phyloP scores from a whole-genome alignment of 306 rosid species.

The Glycine soja region DNA sequence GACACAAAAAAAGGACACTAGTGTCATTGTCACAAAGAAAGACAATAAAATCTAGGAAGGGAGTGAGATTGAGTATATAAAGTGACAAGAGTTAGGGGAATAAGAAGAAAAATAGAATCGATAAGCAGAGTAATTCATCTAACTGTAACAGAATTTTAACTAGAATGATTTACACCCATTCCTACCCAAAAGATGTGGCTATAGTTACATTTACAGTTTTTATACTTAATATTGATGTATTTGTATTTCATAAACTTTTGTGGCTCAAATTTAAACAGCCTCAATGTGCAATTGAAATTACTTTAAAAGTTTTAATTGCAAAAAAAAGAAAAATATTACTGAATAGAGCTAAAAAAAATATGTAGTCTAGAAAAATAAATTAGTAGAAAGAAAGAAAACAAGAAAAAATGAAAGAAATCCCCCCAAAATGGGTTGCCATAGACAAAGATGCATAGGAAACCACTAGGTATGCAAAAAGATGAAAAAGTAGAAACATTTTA shows the following conservation, averaged over 20 bases:
- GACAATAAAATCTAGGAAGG: constrained; percentile 6
- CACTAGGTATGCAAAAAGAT: no score
- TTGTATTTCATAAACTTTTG: neutral
- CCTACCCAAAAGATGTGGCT: constrained; percentile 14
- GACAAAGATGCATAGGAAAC: neutral
- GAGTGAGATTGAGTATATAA: neutral
- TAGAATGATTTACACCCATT: constrained; percentile 6
- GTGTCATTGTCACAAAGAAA: constrained; percentile 7
- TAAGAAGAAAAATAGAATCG: neutral
- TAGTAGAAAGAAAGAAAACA: neutral
- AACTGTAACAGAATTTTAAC: neutral
- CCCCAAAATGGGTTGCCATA: neutral
- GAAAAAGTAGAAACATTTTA: no score
- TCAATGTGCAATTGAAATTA: neutral
- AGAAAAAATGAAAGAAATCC: neutral
- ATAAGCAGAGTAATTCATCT: constrained; percentile 8
- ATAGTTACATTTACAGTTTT: neutral
- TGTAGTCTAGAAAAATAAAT: neutral
- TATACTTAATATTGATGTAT: neutral
- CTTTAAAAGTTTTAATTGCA: neutral
- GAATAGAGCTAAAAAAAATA: neutral
- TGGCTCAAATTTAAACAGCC: neutral
- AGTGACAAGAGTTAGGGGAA: constrained; percentile 5
- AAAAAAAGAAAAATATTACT: neutral
- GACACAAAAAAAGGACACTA: constrained; percentile 27